Evolutionary conservation across 495 filamentous ascomycete genomes (phyloP).

Genomic region (Podospora anserina): DNA sequence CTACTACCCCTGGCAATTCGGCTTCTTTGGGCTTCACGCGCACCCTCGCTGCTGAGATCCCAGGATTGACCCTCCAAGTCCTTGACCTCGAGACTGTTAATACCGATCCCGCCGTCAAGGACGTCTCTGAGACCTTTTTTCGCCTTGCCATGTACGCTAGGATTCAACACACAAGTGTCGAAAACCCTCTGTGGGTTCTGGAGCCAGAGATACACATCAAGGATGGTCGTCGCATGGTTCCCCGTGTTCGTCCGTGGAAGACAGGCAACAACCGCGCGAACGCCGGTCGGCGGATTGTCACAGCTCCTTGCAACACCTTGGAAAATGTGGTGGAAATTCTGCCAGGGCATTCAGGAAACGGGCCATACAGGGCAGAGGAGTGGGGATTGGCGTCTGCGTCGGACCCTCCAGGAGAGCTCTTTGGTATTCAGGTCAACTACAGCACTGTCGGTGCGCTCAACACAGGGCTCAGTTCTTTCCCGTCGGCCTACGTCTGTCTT

Average conservation of each 20-base stretch:
- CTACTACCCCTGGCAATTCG: conserved; percentile 35
- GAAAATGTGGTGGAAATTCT: conserved; percentile 30
- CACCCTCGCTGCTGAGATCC: conserved; percentile 42
- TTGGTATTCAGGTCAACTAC: conserved; percentile 36
- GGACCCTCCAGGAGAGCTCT: background rate
- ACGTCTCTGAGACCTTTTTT: conserved; percentile 30
- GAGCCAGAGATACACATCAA: conserved; percentile 42
- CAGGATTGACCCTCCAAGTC: conserved; percentile 38
- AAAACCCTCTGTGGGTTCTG: conserved; percentile 27
- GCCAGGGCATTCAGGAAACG: conserved; percentile 2
- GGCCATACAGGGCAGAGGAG: conserved; percentile 22
- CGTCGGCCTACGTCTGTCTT: conserved; percentile 30
- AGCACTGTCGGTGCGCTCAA: conserved; percentile 34
- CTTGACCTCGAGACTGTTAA: conserved; percentile 38
- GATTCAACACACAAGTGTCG: background rate
- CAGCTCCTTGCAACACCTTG: conserved; percentile 31
- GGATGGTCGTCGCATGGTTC: conserved; percentile 31
- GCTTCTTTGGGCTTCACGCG: conserved; percentile 44
- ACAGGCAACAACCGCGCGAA: conserved; percentile 38
- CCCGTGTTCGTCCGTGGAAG: conserved; percentile 41
- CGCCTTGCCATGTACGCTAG: conserved; percentile 20
- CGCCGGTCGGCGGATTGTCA: conserved; percentile 36
- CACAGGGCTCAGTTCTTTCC: background rate
- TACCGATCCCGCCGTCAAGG: conserved; percentile 8
- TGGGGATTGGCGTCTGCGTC: background rate